Base-by-base conservation (phyloP, 371 early-diverging fungal genomes). In the Massospora cicadina region DNA sequence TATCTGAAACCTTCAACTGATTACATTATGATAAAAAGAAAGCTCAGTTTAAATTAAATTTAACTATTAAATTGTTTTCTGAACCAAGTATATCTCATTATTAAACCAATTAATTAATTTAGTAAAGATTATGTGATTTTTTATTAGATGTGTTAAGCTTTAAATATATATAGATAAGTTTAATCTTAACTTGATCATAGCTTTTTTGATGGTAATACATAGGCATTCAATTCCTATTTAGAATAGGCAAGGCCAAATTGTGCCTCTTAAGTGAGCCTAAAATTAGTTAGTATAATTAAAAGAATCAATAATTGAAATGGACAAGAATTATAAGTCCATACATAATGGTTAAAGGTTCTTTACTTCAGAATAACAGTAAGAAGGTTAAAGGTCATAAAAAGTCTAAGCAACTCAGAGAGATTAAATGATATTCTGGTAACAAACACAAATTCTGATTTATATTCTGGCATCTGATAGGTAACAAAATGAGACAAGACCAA, bases 381-480 rank as follows among this genome's bases (percentile, higher is more conserved):
- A 27, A 81, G 64, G 66, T 86, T 84, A 55, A 86, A 72, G 13
- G 72, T 73, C 79, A 84, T 79, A 63, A 86, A 64, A 0, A 75
- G 77, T 23, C 79, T 78, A 33, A 84, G 65, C 2, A 79, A 79
- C 58, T 76, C 62, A 2, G 81, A 74, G 54, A 86, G 72, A 33
- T 83, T 75, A 68, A 86, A 77, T 0, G 84, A 81, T 1, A 88
- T 60, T 67, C 84, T 81, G 1, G 90, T 89, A 26, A 90, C 66
- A 63, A 90, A 88, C 28, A 87, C 77, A 1, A 90, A 65, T 31
- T 73, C 73, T 1, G 88, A 77, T 25, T 77, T 75, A 1, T 82
- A 70, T 21, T 86, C 67, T 0, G 90, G 90, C 58, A 77, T 74
- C 62, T 79, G 24, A 29, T 75, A 70, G 25, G 86, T 81, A 1